These are phyloP conservation scores for Sporothrix globosa DNA, from an alignment of 2,329 filamentous ascomycete genomes.

Conservation along the genomic window DNA sequence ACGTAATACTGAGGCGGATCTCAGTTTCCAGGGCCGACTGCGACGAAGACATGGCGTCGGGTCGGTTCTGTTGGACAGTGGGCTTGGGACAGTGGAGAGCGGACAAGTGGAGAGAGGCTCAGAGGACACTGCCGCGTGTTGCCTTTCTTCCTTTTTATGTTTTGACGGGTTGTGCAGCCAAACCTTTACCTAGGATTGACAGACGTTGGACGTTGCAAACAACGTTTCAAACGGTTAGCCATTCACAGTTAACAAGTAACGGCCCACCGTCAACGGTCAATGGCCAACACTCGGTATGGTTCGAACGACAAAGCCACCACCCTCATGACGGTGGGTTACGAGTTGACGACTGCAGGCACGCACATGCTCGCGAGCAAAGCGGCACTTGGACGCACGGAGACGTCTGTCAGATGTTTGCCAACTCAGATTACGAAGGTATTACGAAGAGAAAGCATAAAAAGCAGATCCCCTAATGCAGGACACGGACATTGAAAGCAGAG, in stretches of 20 bases:
- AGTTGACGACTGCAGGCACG: conserved; percentile 15
- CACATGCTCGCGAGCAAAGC: neutral
- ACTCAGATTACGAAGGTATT: too few relatives aligned
- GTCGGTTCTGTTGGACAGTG: neutral
- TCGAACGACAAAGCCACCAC: too few relatives aligned
- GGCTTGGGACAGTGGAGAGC: neutral
- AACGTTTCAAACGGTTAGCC: neutral
- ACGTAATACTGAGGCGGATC: conserved; percentile 4
- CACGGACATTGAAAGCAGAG: conserved; percentile 7
- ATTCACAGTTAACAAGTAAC: too few relatives aligned
- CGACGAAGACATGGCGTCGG: conserved; percentile 1
- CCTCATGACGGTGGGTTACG: neutral
- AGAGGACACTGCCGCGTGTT: neutral
- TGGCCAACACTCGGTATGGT: neutral
- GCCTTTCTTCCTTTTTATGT: neutral
- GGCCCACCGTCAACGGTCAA: neutral
- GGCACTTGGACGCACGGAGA: too few relatives aligned
- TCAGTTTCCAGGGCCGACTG: neutral
- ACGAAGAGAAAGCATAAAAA: neutral
- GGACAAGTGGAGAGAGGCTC: neutral
- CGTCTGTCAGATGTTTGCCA: too few relatives aligned
- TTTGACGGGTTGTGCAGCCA: too few relatives aligned
- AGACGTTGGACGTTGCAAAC: neutral
- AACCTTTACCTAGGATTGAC: neutral
- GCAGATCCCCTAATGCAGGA: conserved; percentile 19